These are phyloP conservation scores for Pleodorina starrii DNA, from an alignment of 139 green algal species.

Conservation along the genomic window DNA sequence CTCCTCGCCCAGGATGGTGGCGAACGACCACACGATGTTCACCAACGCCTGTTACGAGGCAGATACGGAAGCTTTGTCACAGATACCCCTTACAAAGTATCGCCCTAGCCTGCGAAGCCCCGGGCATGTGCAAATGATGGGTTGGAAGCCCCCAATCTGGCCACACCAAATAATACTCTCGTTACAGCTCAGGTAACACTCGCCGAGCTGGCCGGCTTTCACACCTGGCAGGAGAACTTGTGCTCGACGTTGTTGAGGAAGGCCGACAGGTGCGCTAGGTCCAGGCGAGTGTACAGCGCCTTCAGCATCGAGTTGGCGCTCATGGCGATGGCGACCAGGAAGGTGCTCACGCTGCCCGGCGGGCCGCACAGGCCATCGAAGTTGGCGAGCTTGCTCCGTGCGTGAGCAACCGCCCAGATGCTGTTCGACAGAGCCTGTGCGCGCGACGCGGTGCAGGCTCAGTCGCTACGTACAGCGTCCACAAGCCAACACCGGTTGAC, in stretches of 20 bases:
- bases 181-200: no score
- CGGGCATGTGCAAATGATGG: no score
- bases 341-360: slow-evolving; percentile 47
- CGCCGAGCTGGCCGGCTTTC: no score
- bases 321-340: slow-evolving; percentile 60
- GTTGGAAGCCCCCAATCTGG: no score
- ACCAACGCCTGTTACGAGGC: slow-evolving; percentile 65
- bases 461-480: no score
- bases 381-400: slow-evolving; percentile 58
- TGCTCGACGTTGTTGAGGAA: slow-evolving; percentile 61
- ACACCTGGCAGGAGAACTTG: slow-evolving; percentile 69
- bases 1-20: slow-evolving; percentile 62
- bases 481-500: no score
- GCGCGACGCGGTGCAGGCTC: no score
- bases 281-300: slow-evolving; percentile 30
- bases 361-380: slow-evolving; percentile 55
- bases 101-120: no score
- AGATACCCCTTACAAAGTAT: no score
- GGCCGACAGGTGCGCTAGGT: slow-evolving; percentile 48
- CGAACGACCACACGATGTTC: slow-evolving; percentile 74
- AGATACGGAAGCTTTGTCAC: no score
- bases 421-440: slow-evolving; percentile 72
- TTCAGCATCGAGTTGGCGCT: slow-evolving; percentile 51
- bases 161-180: no score
- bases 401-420: slow-evolving; percentile 73